phyloP scores from a whole-genome alignment of 1,284 basidiomycete species.

The Microbotryomycetes sp. region DNA sequence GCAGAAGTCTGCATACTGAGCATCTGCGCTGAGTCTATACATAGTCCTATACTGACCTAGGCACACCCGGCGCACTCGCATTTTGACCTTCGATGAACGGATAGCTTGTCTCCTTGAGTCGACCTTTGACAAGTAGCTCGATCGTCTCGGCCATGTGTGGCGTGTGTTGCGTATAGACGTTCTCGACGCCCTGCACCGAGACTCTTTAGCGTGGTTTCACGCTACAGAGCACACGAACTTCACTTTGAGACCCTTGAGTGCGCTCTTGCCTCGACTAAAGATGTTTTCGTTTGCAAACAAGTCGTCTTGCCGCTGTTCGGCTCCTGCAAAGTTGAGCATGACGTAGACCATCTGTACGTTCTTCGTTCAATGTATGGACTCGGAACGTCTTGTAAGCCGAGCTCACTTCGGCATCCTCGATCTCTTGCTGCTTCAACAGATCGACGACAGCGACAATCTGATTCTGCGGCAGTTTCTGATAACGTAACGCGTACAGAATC shows the following conservation, averaged over 20 bases:
- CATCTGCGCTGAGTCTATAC: background rate
- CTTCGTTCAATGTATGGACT: too few relatives aligned
- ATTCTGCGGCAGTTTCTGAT: slow-evolving; percentile 81
- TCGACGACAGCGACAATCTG: slow-evolving; percentile 80
- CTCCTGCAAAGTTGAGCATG: slow-evolving; percentile 84
- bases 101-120: slow-evolving; percentile 78
- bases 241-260: slow-evolving; percentile 89
- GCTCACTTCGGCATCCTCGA: slow-evolving; percentile 72
- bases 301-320: slow-evolving; percentile 95
- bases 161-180: slow-evolving; percentile 96
- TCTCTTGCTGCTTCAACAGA: slow-evolving; percentile 69
- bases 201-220: background rate
- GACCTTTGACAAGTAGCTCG: slow-evolving; percentile 79
- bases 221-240: too few relatives aligned
- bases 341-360: slow-evolving; percentile 77
- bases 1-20: background rate
- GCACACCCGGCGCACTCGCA: slow-evolving; percentile 45
- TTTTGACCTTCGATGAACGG: slow-evolving; percentile 70
- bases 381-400: background rate
- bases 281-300: slow-evolving; percentile 93
- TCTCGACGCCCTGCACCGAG: slow-evolving; percentile 91
- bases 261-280: slow-evolving; percentile 87
- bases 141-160: slow-evolving; percentile 89
- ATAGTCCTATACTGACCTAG: slow-evolving; percentile 3
- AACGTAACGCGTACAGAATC: slow-evolving; percentile 90